A percentile compares a stretch with the other conserved stretches of the same genome.
Evolutionary conservation across 2,329 filamentous ascomycete species (phyloP).

Genomic region (Pseudogymnoascus sp.): DNA sequence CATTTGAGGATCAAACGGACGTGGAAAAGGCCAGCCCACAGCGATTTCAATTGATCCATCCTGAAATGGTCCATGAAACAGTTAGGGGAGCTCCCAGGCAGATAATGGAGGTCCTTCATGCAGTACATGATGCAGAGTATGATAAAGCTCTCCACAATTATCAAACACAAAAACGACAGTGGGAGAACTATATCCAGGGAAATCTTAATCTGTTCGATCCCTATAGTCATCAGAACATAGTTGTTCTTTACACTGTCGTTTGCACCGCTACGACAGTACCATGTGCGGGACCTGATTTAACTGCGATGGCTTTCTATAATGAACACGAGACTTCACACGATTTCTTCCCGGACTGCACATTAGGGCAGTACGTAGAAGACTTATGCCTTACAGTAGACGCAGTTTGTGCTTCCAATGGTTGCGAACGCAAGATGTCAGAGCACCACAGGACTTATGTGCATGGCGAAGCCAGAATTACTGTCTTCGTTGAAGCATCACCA

Average conservation of each 20-base stretch:
- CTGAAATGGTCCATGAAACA: slow-evolving; percentile 87
- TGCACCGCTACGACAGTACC: slow-evolving; percentile 91
- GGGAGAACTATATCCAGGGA: slow-evolving; percentile 89
- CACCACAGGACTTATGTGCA: slow-evolving; percentile 97
- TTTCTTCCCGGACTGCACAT: slow-evolving; percentile 78
- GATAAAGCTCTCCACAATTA: slow-evolving; percentile 93
- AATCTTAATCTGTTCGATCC: slow-evolving; percentile 89
- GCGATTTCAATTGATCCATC: slow-evolving; percentile 83
- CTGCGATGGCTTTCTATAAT: slow-evolving; percentile 88
- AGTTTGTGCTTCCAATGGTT: slow-evolving; percentile 75
- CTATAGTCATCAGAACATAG: slow-evolving; percentile 91
- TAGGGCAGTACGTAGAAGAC: slow-evolving; percentile 93
- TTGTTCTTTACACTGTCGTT: slow-evolving; percentile 86
- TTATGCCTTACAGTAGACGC: slow-evolving; percentile 68
- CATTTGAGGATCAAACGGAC: slow-evolving; percentile 46
- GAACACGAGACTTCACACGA: slow-evolving; percentile 64
- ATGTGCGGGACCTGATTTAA: slow-evolving; percentile 82
- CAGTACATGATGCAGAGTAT: slow-evolving; percentile 93
- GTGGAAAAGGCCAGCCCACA: slow-evolving; percentile 58
- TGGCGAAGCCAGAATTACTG: slow-evolving; percentile 84
- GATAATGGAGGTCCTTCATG: slow-evolving; percentile 87
- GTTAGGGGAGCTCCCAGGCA: slow-evolving; percentile 73
- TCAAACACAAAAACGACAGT: slow-evolving; percentile 86
- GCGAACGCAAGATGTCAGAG: slow-evolving; percentile 80
- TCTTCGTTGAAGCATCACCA: slow-evolving; percentile 74